Percentiles rank a stretch among this genome's conserved stretches.
These are phyloP conservation scores for Gilbertella persicaria DNA, from an alignment of 371 early-diverging fungal species.

Conservation along the genomic window DNA sequence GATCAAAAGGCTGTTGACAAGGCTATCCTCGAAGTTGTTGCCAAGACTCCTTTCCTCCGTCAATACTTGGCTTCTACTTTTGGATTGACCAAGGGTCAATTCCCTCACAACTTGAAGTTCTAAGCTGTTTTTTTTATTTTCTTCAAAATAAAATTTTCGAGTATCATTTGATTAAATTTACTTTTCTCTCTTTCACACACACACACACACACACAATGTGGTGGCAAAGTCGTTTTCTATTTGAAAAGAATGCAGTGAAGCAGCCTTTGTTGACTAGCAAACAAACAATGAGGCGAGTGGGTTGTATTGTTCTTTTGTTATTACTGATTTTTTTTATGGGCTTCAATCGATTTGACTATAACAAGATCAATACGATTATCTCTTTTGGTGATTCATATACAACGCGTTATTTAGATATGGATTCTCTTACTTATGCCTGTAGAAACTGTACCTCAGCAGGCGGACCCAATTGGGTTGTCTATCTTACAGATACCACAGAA, in stretches of 20 bases:
- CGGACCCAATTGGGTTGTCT: slow-evolving; percentile 45
- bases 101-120: slow-evolving; percentile 93
- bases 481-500: slow-evolving; percentile 20
- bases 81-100: slow-evolving; percentile 92
- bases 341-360: slow-evolving; percentile 10
- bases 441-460: slow-evolving; percentile 39
- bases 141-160: slow-evolving; percentile 9
- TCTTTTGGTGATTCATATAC: slow-evolving; percentile 48
- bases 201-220: no score
- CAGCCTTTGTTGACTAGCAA: no score
- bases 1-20: slow-evolving; percentile 91
- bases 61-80: slow-evolving; percentile 88
- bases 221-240: no score
- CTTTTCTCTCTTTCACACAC: no score
- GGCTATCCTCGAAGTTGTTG: slow-evolving; percentile 75
- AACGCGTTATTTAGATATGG: slow-evolving; percentile 31
- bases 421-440: slow-evolving; percentile 29
- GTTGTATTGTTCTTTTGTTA: background rate
- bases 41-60: slow-evolving; percentile 83
- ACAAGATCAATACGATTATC: slow-evolving; percentile 26
- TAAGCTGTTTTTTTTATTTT: slow-evolving; percentile 50
- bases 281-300: background rate
- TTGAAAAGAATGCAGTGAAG: no score
- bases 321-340: background rate
- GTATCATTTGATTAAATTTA: no score